Evolutionary conservation across 2,329 filamentous ascomycete species (phyloP).

Genomic region (Alternaria metachromatica): DNA sequence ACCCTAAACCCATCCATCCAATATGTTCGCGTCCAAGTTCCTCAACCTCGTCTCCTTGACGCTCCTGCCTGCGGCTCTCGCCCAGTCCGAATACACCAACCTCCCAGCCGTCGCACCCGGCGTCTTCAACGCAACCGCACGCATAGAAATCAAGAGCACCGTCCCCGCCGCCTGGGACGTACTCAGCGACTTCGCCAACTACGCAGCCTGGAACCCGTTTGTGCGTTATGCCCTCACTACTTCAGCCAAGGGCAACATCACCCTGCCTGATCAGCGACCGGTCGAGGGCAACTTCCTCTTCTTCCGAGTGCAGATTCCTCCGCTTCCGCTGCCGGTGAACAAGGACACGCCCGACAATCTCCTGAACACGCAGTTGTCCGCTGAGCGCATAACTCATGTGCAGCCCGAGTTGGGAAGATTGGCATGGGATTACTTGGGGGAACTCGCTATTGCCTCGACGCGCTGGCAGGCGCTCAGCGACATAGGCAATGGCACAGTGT

Average conservation of each 20-base stretch:
- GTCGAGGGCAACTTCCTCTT: constrained; percentile 29
- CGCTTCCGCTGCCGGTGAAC: constrained; percentile 37
- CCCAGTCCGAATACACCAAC: constrained; percentile 27
- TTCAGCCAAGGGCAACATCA: constrained; percentile 21
- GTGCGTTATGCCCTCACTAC: constrained; percentile 35
- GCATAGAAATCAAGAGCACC: constrained; percentile 34
- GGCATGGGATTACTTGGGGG: constrained; percentile 31
- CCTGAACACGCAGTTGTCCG: constrained; percentile 28
- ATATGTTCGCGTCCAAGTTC: neutral
- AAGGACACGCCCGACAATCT: constrained; percentile 33
- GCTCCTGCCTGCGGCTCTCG: neutral
- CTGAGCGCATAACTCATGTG: constrained; percentile 40
- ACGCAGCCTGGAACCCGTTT: constrained; percentile 43
- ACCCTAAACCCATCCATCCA: neutral
- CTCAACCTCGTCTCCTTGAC: constrained; percentile 4
- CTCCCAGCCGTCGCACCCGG: constrained; percentile 34
- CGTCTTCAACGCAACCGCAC: constrained; percentile 36
- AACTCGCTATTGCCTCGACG: constrained; percentile 21
- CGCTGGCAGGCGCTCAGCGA: constrained; percentile 41
- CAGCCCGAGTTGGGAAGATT: constrained; percentile 31
- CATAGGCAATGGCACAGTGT: constrained; percentile 27
- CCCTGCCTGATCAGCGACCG: constrained; percentile 33
- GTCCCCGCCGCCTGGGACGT: constrained; percentile 32
- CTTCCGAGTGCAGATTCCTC: constrained; percentile 39
- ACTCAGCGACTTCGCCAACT: constrained; percentile 36